Evolutionary conservation across 1,139 yeast genomes (phyloP).

Genomic region (Pichia sp.): DNA sequence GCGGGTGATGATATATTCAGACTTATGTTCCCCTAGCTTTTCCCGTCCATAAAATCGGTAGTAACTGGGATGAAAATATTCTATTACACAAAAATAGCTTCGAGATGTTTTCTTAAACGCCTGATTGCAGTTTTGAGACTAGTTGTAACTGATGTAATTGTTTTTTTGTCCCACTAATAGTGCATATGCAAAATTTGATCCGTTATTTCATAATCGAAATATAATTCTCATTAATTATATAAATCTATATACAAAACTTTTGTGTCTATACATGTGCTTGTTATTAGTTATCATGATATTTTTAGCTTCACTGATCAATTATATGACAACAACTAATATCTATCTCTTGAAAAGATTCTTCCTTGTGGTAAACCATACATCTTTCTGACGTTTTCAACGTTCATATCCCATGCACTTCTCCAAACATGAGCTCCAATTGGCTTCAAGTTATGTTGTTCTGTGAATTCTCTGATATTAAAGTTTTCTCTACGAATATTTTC

Average conservation of each 20-base stretch:
- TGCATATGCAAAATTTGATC: background rate
- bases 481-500: constrained; percentile 29
- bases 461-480: constrained; percentile 72
- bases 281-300: background rate
- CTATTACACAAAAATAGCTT: too few relatives aligned
- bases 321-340: constrained; percentile 19
- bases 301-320: background rate
- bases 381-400: constrained; percentile 58
- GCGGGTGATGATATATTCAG: too few relatives aligned
- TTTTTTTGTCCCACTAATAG: background rate
- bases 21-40: too few relatives aligned
- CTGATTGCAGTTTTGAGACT: too few relatives aligned
- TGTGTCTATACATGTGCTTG: background rate
- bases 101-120: too few relatives aligned
- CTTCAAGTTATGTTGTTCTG: constrained; percentile 40
- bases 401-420: constrained; percentile 81
- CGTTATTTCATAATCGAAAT: background rate
- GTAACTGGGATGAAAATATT: too few relatives aligned
- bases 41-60: too few relatives aligned
- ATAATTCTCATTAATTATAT: background rate
- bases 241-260: background rate
- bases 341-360: constrained; percentile 57
- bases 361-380: constrained; percentile 69
- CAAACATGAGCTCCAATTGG: constrained; percentile 91
- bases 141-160: too few relatives aligned